Evolutionary conservation across 2,329 filamentous ascomycete genomes (phyloP).

Genomic region (Diaporthe destruens): DNA sequence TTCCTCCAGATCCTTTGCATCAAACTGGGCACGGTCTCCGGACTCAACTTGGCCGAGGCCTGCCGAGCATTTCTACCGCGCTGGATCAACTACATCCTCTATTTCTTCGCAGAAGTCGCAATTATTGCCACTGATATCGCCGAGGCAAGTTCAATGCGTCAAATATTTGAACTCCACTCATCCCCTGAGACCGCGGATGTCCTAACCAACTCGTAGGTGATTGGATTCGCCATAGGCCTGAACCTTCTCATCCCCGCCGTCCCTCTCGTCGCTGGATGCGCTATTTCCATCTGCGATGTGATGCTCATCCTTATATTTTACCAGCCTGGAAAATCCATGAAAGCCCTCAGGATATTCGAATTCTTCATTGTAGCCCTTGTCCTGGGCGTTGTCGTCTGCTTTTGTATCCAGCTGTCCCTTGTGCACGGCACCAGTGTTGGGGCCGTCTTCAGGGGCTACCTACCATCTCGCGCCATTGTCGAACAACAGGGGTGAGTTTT

Average conservation of each 20-base stretch:
- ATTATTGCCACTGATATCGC: conserved; percentile 81
- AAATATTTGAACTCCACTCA: too few species aligned
- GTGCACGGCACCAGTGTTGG: conserved; percentile 67
- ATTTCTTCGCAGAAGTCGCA: conserved; percentile 73
- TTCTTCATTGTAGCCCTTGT: conserved; percentile 73
- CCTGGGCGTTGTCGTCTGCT: conserved; percentile 77
- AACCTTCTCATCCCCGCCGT: conserved; percentile 74
- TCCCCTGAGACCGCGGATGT: neutral
- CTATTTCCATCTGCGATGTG: conserved; percentile 76
- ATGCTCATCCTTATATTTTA: conserved; percentile 78
- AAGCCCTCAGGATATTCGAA: conserved; percentile 72
- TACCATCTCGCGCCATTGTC: conserved; percentile 71
- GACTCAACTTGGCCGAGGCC: conserved; percentile 74
- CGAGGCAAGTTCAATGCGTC: conserved; percentile 59
- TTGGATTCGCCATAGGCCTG: conserved; percentile 77
- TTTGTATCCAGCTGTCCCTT: conserved; percentile 76
- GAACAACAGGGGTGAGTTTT: conserved; percentile 61
- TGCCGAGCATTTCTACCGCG: conserved; percentile 74
- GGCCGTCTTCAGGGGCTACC: conserved; percentile 73
- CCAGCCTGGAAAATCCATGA: conserved; percentile 69
- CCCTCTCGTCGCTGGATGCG: conserved; percentile 76
- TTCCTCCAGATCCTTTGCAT: conserved; percentile 77
- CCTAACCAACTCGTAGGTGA: conserved; percentile 60
- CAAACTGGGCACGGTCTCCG: conserved; percentile 77
- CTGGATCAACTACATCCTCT: conserved; percentile 74